Conservation (phyloP, 306 rosid genomes). For the Vigna angularis region DNA sequence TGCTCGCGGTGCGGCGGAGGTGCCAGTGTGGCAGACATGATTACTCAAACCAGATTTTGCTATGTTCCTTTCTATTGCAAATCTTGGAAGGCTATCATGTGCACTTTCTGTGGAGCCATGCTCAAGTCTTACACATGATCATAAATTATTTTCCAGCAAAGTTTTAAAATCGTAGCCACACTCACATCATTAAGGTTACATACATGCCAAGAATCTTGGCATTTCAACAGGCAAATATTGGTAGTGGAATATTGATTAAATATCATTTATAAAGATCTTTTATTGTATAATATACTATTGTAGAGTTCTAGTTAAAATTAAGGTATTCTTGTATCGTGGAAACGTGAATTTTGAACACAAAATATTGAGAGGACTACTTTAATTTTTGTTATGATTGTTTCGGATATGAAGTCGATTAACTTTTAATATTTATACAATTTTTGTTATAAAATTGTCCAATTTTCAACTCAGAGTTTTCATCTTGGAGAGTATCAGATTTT, state of each 20-base stretch:
- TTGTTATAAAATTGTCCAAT: no score
- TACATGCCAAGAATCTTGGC: no score
- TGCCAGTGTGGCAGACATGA: conserved; percentile 81
- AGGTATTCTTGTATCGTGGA: neutral
- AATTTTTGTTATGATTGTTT: no score
- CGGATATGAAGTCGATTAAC: rapidly evolving
- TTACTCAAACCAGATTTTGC: conserved; percentile 71
- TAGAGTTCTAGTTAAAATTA: neutral
- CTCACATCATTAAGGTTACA: no score
- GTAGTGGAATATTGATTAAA: no score
- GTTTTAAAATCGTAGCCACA: no score
- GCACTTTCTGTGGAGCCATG: conserved; percentile 84
- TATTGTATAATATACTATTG: no score
- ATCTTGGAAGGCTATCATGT: conserved; percentile 73
- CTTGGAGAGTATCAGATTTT: neutral
- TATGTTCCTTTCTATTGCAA: conserved; percentile 66
- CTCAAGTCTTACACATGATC: conserved; percentile 56
- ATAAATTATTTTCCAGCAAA: no score
- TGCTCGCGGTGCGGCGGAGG: conserved; percentile 82
- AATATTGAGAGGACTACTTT: neutral
- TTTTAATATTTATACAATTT: no score
- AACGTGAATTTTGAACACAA: neutral
- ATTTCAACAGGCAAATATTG: no score
- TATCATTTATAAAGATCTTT: no score
- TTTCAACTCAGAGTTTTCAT: no score